phyloP scores from a whole-genome alignment of 257 asterid genomes.

The Nicotiana otophora region DNA sequence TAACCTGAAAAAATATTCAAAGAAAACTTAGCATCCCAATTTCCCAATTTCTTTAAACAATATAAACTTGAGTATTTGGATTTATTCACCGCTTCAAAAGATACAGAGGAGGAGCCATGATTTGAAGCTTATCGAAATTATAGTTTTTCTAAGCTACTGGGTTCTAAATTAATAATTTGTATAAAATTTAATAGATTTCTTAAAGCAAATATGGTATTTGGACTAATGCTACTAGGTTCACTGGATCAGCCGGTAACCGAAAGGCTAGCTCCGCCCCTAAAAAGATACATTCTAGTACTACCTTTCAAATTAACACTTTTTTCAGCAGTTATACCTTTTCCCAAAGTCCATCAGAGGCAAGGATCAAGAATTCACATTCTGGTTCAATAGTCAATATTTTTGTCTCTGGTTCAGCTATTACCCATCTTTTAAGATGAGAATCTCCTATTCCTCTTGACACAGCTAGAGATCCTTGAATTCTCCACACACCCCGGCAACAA shows the following conservation, averaged over 20 bases:
- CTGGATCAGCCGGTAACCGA: too few relatives aligned
- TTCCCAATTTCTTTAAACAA: neutral
- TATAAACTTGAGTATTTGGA: neutral
- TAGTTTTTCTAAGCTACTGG: too few relatives aligned
- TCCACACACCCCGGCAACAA: slow-evolving; percentile 73
- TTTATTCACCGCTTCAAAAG: neutral
- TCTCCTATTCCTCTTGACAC: slow-evolving; percentile 82
- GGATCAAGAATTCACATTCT: slow-evolving; percentile 65
- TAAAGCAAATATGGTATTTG: too few relatives aligned
- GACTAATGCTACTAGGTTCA: too few relatives aligned
- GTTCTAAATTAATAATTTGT: too few relatives aligned
- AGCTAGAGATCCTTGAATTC: slow-evolving; percentile 82
- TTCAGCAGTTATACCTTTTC: slow-evolving; percentile 38
- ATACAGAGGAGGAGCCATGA: too few relatives aligned
- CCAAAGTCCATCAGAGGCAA: slow-evolving; percentile 94
- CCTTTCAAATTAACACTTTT: neutral
- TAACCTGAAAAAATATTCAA: slow-evolving; percentile 40
- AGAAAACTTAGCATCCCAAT: neutral
- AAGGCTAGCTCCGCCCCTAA: too few relatives aligned
- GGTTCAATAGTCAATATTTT: slow-evolving; percentile 36
- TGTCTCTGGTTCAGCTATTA: slow-evolving; percentile 66
- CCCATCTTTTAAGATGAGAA: slow-evolving; percentile 68
- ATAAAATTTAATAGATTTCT: too few relatives aligned
- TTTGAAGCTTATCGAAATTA: too few relatives aligned
- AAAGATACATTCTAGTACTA: neutral